phyloP scores from a whole-genome alignment of 805 yeast genomes.

The Hanseniaspora vineae region DNA sequence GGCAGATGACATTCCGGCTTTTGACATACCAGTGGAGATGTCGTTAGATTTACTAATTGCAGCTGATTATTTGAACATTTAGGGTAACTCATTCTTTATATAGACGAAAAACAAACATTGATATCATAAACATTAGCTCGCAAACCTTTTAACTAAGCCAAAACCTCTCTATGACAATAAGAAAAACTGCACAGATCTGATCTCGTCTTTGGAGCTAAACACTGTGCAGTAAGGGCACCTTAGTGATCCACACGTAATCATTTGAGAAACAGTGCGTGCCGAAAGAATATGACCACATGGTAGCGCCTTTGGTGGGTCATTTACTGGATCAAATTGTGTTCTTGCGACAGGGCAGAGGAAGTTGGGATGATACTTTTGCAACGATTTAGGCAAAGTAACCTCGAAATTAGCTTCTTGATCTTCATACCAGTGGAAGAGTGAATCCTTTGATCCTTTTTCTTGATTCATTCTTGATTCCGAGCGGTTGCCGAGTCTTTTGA shows the following conservation, averaged over 20 bases:
- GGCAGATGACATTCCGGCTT: conserved; percentile 58
- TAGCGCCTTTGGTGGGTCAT: conserved; percentile 49
- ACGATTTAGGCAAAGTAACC: conserved; percentile 36
- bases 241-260: conserved; percentile 30
- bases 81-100: background rate
- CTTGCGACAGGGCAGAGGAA: conserved; percentile 63
- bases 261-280: conserved; percentile 34
- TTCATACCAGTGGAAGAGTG: conserved; percentile 32
- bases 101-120: no score
- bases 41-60: conserved; percentile 86
- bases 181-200: background rate
- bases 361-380: conserved; percentile 45
- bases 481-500: background rate
- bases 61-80: conserved; percentile 53
- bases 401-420: conserved; percentile 51
- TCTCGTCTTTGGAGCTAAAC: conserved; percentile 21
- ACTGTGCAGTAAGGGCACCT: conserved; percentile 67
- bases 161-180: background rate
- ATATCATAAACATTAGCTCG: no score
- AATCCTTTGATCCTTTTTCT: background rate
- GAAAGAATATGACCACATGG: conserved; percentile 57
- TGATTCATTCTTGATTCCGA: background rate
- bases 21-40: conserved; percentile 86
- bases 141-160: background rate
- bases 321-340: conserved; percentile 42